Conservation (phyloP, 2,329 filamentous ascomycete genomes). For the Proliferodiscus dingleyae region DNA sequence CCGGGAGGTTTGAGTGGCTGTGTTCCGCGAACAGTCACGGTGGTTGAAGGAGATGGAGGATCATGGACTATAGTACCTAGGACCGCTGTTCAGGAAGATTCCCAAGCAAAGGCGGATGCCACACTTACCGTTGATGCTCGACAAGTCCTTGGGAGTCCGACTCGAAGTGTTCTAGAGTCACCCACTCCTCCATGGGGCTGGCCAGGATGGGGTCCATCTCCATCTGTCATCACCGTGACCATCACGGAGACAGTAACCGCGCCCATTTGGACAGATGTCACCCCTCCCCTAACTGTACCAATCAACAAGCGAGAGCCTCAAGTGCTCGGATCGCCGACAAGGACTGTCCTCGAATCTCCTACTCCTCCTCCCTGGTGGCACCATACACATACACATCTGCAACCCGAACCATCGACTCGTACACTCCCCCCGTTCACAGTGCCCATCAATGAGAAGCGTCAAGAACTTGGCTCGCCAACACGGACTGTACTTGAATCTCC, state of each 20-base stretch:
- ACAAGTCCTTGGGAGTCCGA: neutral
- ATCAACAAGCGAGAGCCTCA: constrained; percentile 10
- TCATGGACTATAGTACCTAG: neutral
- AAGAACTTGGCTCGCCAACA: constrained; percentile 4
- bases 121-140: neutral
- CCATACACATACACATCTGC: neutral
- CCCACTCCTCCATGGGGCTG: neutral
- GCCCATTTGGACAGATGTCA: neutral
- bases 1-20: constrained; percentile 2
- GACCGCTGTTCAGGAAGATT: no score
- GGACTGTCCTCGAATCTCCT: constrained; percentile 1
- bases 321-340: constrained; percentile 4
- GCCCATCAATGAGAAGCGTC: neutral
- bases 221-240: neutral
- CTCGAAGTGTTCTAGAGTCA: constrained; percentile 1
- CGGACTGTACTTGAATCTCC: neutral
- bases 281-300: neutral
- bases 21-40: neutral
- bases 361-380: neutral
- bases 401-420: neutral
- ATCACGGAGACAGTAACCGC: constrained; percentile 1
- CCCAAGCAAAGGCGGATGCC: no score
- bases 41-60: neutral
- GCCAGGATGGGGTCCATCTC: neutral
- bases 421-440: neutral